Evolutionary conservation across 805 yeast genomes (phyloP), one percentile per base, ranked within the genome.

Genomic region (Debaryomyces prosopidis): DNA sequence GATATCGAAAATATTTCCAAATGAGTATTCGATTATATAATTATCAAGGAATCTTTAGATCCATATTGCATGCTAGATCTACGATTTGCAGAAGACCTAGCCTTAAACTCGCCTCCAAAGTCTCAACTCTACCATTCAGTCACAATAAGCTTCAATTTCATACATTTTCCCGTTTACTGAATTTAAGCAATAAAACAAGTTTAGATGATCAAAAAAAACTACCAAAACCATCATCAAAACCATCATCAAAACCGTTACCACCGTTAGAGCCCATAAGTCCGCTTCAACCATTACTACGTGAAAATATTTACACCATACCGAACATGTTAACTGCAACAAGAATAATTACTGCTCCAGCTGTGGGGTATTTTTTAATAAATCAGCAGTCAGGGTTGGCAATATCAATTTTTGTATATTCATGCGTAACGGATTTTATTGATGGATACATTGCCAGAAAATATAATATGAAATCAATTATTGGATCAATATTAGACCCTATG

Each of bases 401-500:
- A 37, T 77, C 81, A 1, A 59, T 94, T 9, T 92, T 94, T 63
- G 74, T 82, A 0, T 90, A 89, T 57, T 90, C 97, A 0, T 86
- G 97, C 51, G 62, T 90, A 3, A 92, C 99, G 0, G 99, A 94
- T 63, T 85, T 88, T 51, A 67, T 91, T 17, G 99, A 94, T 64
- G 99, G 99, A 0, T 87, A 68, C 58, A 81, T 95, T 50, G 99
- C 99, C 4, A 75, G 99, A 44, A 78, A 68, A 48, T 92, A 66
- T 71, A 82, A 89, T 45, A 71, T 86, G 76, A 79, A 82, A 56
- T 83, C 96, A 1, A 84, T 87, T 1, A 79, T 90, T 5, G 99
- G 99, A 0, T 85, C 96, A 0, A 84, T 94, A 12, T 71, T 95
- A 28, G 99, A 94, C 58, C 99, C 99, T 0, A 75, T 89, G 69